Conservation (phyloP, 306 rosid genomes). For the Spatholobus suberectus region DNA sequence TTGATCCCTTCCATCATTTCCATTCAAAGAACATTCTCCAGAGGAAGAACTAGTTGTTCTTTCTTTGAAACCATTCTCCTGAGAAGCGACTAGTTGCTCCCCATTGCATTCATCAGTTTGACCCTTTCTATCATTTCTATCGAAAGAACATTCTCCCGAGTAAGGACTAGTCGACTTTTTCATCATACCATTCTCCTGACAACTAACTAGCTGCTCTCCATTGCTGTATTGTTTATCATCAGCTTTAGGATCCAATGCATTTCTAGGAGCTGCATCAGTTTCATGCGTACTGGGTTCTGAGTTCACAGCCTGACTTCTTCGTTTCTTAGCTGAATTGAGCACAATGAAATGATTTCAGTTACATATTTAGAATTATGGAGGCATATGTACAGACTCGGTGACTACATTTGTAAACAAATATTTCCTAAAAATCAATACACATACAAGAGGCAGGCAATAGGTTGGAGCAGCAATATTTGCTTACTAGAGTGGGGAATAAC, state of each 20-base stretch:
- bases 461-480: conserved; percentile 1
- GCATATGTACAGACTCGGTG: conserved; percentile 6
- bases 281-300: conserved; percentile 43
- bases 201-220: conserved; percentile 37
- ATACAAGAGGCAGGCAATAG: not conserved
- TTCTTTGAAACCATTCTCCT: no score
- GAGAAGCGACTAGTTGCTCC: no score
- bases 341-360: conserved; percentile 33
- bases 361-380: not conserved
- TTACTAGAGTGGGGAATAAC: not conserved
- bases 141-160: conserved; percentile 33
- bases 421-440: not conserved
- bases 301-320: conserved; percentile 41
- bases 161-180: conserved; percentile 8
- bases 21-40: no score
- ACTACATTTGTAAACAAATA: conserved; percentile 1
- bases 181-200: conserved; percentile 31
- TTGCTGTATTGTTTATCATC: conserved; percentile 43
- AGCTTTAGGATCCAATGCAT: conserved; percentile 40
- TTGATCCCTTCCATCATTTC: no score
- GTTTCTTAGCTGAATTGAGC: conserved; percentile 69
- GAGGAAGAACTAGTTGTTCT: no score
- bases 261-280: conserved; percentile 44
- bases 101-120: not conserved
- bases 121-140: conserved; percentile 3